Conservation (phyloP, 371 early-diverging fungal genomes). For the Blastocladiella emersonii region DNA sequence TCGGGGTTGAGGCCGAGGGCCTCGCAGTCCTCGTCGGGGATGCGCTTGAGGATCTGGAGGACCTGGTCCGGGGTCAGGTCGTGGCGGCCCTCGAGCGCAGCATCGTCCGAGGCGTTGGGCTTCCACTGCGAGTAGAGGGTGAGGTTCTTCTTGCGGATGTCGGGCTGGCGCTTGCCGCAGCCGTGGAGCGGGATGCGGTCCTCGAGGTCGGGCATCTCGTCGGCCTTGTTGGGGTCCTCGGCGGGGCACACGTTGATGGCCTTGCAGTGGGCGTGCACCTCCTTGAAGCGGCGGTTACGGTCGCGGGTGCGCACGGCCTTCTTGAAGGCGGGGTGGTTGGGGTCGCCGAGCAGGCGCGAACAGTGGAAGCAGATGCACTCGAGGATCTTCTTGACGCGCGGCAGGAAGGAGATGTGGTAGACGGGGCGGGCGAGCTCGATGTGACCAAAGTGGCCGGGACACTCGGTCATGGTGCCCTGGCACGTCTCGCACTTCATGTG, state of each 20-base stretch:
- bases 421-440: conserved; percentile 98
- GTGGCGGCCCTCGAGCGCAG: conserved; percentile 44
- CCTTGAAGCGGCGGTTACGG: conserved; percentile 61
- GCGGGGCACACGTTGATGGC: conserved; percentile 75
- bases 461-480: conserved; percentile 88
- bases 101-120: conserved; percentile 10
- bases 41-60: conserved; percentile 76
- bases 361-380: conserved; percentile 98
- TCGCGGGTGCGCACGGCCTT: conserved; percentile 54
- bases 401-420: conserved; percentile 55
- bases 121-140: conserved; percentile 62
- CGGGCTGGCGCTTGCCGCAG: conserved; percentile 90
- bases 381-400: conserved; percentile 85
- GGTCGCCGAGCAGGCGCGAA: conserved; percentile 87
- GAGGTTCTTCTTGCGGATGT: conserved; percentile 80
- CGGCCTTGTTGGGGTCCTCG: conserved; percentile 38
- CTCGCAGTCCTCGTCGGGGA: conserved; percentile 76
- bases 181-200: conserved; percentile 61
- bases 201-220: conserved; percentile 16
- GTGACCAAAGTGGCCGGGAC: conserved; percentile 99
- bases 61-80: conserved; percentile 72
- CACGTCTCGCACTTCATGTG: conserved; percentile 97
- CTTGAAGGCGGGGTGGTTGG: conserved; percentile 11
- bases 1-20: conserved; percentile 86
- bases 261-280: conserved; percentile 90